Conservation (phyloP, 148 eudicot genomes). For the Rhododendron henanense region DNA sequence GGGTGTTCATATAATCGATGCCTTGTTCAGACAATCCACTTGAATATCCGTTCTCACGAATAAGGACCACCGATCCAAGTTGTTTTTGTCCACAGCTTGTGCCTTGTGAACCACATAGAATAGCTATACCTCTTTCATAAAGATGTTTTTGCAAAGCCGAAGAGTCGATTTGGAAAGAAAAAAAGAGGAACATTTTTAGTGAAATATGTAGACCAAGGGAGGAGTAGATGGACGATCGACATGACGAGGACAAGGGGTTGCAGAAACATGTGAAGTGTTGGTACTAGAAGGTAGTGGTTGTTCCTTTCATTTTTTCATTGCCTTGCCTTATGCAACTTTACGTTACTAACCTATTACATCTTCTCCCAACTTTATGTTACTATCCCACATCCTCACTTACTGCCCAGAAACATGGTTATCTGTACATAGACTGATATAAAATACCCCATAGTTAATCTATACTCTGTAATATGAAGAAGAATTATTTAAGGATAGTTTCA, state of each 20-base stretch:
- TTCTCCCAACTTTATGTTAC: slow-evolving; percentile 7
- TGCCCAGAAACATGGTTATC: not conserved
- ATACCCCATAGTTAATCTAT: not conserved
- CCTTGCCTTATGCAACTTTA: slow-evolving; percentile 12
- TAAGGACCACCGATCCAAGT: slow-evolving; percentile 11
- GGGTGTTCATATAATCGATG: not conserved
- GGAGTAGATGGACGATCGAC: slow-evolving; percentile 7
- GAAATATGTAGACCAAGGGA: not conserved
- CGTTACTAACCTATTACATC: not conserved
- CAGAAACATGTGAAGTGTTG: not conserved
- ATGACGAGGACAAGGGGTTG: not conserved
- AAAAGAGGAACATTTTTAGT: too few species aligned
- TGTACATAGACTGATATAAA: not conserved
- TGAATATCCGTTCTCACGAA: not conserved
- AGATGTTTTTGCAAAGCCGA: not conserved
- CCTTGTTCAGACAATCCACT: not conserved
- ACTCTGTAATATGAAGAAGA: not conserved
- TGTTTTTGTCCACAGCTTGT: not conserved
- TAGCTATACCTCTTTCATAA: not conserved
- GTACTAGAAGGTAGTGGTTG: slow-evolving; percentile 10
- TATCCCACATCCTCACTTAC: not conserved
- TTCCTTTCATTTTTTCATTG: slow-evolving; percentile 17
- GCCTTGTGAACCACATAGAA: not conserved
- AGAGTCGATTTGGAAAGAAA: not conserved
- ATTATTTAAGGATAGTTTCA: not conserved